phyloP scores from a whole-genome alignment of 2,329 filamentous ascomycete genomes.

The Colletotrichum siamense region DNA sequence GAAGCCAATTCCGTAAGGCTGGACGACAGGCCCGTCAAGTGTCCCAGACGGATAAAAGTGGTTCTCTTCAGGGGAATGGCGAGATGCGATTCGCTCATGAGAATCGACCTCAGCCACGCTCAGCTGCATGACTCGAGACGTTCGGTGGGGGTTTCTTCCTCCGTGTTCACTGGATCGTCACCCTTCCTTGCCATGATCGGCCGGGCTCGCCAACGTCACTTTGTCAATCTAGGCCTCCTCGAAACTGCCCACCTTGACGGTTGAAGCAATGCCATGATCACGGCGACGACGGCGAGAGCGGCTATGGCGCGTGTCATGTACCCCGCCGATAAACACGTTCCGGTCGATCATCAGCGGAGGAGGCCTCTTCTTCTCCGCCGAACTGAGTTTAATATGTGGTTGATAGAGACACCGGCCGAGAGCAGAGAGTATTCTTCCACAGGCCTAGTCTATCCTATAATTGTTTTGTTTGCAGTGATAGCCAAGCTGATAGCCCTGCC shows the following conservation, averaged over 20 bases:
- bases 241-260: neutral
- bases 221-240: neutral
- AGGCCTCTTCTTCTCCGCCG: neutral
- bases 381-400: neutral
- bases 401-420: neutral
- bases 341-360: neutral
- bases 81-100: conserved; percentile 17
- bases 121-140: conserved; percentile 6
- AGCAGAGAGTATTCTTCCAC: neutral
- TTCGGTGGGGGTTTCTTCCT: neutral
- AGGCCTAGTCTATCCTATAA: neutral
- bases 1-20: neutral
- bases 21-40: neutral
- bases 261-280: neutral
- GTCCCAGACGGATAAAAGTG: neutral
- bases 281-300: neutral
- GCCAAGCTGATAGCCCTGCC: neutral
- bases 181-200: neutral
- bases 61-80: neutral
- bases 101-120: conserved; percentile 6
- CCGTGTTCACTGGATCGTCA: neutral
- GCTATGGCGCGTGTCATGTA: neutral
- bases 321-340: neutral
- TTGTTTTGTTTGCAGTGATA: neutral
- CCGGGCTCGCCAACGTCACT: neutral